A percentile compares a stretch with the other conserved stretches of the same genome.
These are phyloP conservation scores for Parastagonospora avenae DNA, from an alignment of 2,329 filamentous ascomycete species.

Conservation along the genomic window DNA sequence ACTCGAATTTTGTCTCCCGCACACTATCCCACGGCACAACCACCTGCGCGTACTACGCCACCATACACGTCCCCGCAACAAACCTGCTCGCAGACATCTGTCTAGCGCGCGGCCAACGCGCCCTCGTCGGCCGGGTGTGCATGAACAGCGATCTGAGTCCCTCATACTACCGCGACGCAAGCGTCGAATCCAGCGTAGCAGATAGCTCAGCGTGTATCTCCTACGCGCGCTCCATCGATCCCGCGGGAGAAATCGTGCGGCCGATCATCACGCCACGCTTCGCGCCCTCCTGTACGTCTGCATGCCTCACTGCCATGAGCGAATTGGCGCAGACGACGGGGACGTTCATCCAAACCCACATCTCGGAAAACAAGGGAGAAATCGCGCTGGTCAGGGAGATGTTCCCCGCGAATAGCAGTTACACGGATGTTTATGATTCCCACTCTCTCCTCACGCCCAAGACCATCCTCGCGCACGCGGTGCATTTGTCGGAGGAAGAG, in stretches of 20 bases:
- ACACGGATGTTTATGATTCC: conserved; percentile 79
- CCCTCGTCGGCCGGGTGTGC: conserved; percentile 91
- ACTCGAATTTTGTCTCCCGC: conserved; percentile 75
- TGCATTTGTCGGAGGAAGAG: conserved; percentile 75
- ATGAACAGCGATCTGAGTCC: conserved; percentile 81
- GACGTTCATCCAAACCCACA: conserved; percentile 83
- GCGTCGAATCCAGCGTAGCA: conserved; percentile 64
- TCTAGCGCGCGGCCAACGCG: conserved; percentile 78
- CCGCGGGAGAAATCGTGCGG: conserved; percentile 65
- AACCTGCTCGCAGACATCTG: conserved; percentile 89
- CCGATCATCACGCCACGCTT: conserved; percentile 79
- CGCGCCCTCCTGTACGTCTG: conserved; percentile 59
- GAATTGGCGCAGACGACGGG: conserved; percentile 65
- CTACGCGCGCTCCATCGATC: conserved; percentile 72
- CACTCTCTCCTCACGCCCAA: conserved; percentile 70
- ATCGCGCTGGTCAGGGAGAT: conserved; percentile 70
- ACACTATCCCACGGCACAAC: conserved; percentile 92
- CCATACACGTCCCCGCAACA: conserved; percentile 83
- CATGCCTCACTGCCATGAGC: conserved; percentile 68
- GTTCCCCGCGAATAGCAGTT: conserved; percentile 69
- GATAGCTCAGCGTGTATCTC: conserved; percentile 50
- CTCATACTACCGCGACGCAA: conserved; percentile 78
- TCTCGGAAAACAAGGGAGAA: conserved; percentile 82
- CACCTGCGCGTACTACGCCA: conserved; percentile 93
- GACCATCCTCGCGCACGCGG: conserved; percentile 84